These are phyloP conservation scores for Nannizzia gypsea DNA, from an alignment of 2,329 filamentous ascomycete genomes.

Conservation along the genomic window DNA sequence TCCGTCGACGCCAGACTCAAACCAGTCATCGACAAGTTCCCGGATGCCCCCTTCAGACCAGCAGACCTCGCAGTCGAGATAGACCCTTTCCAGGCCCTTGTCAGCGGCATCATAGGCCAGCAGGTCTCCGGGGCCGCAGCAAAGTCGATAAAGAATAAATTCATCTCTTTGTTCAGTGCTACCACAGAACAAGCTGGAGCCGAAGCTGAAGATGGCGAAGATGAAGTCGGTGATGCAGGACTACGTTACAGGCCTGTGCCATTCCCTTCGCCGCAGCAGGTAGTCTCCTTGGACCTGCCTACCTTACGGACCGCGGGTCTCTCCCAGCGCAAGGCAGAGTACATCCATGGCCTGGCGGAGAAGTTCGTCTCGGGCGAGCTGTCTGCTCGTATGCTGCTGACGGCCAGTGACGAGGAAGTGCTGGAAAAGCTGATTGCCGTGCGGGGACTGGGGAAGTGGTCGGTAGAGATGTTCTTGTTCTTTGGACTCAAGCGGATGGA, in stretches of 20 bases:
- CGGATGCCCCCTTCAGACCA: slow-evolving; percentile 67
- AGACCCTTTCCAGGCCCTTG: slow-evolving; percentile 75
- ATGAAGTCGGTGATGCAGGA: slow-evolving; percentile 2
- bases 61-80: slow-evolving; percentile 72
- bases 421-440: slow-evolving; percentile 73
- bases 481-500: slow-evolving; percentile 92
- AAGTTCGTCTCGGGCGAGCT: slow-evolving; percentile 69
- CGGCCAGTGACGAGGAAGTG: slow-evolving; percentile 74
- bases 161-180: slow-evolving; percentile 56
- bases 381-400: slow-evolving; percentile 60
- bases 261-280: slow-evolving; percentile 68
- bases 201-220: slow-evolving; percentile 3
- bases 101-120: slow-evolving; percentile 85
- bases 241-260: slow-evolving; percentile 8
- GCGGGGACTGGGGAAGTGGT: slow-evolving; percentile 78
- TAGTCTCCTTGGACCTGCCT: slow-evolving; percentile 52
- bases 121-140: slow-evolving; percentile 92
- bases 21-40: slow-evolving; percentile 59
- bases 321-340: slow-evolving; percentile 91
- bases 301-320: slow-evolving; percentile 72
- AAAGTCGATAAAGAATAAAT: slow-evolving; percentile 75
- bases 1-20: slow-evolving; percentile 60
- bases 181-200: slow-evolving; percentile 8
- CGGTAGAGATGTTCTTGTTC: slow-evolving; percentile 94
- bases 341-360: slow-evolving; percentile 71